A percentile compares a stretch with the other conserved stretches of the same genome.
Evolutionary conservation across 257 asterid species (phyloP).

Genomic region (Leonotis leonurus): DNA sequence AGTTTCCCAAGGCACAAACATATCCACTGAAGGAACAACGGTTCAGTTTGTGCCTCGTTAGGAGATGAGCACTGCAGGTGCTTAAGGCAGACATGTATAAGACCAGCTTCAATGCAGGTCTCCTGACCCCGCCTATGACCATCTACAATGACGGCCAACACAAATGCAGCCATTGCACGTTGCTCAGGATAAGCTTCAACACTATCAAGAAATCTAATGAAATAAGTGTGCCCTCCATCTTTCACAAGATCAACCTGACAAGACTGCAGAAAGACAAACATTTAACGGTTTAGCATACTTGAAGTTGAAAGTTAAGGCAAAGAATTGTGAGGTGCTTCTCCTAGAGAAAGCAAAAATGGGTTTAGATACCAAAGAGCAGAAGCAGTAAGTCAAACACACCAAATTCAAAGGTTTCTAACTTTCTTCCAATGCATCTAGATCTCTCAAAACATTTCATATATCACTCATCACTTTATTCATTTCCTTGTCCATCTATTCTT

Average conservation of each 20-base stretch:
- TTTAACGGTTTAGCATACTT: neutral
- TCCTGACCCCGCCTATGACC: slow-evolving; percentile 95
- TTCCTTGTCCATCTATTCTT: no score
- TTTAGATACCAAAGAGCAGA: no score
- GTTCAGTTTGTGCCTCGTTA: slow-evolving; percentile 80
- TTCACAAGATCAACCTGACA: slow-evolving; percentile 99
- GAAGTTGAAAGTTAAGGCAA: neutral
- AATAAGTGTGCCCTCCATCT: slow-evolving; percentile 89
- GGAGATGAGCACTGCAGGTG: slow-evolving; percentile 74
- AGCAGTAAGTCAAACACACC: no score
- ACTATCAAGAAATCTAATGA: slow-evolving; percentile 89
- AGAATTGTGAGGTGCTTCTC: neutral
- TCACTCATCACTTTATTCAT: no score
- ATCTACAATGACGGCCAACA: slow-evolving; percentile 93
- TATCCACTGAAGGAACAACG: slow-evolving; percentile 95
- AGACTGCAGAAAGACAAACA: slow-evolving; percentile 47
- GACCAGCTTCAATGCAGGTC: slow-evolving; percentile 78
- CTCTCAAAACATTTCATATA: no score
- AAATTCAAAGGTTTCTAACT: no score
- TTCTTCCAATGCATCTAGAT: no score
- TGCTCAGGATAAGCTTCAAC: slow-evolving; percentile 97
- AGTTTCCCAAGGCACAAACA: slow-evolving; percentile 92
- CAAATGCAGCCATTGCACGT: slow-evolving; percentile 99
- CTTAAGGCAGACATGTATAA: slow-evolving; percentile 72
- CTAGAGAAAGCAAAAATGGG: no score